phyloP scores from a whole-genome alignment of 2,329 filamentous ascomycete species.

The Alternaria tenuissima region DNA sequence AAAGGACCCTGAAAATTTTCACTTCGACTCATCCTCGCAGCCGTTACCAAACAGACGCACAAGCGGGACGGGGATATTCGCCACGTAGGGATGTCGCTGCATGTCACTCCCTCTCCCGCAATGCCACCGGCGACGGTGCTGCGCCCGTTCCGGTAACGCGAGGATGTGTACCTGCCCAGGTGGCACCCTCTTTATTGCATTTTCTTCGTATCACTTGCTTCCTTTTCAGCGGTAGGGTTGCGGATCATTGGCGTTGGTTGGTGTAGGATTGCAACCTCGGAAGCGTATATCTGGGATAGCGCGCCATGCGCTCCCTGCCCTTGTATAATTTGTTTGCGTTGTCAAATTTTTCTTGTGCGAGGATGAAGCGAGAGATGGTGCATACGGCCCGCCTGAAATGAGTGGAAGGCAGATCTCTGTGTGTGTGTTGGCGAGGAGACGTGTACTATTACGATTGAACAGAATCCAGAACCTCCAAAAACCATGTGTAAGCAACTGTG shows the following conservation, averaged over 20 bases:
- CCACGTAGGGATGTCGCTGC: conserved; percentile 29
- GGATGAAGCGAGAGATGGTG: conserved; percentile 21
- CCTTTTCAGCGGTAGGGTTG: conserved; percentile 11
- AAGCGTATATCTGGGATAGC: conserved; percentile 2
- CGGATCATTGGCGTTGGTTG: conserved; percentile 15
- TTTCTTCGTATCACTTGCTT: conserved; percentile 13
- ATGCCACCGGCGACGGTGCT: neutral
- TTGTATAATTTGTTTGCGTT: conserved; percentile 12
- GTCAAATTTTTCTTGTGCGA: conserved; percentile 18
- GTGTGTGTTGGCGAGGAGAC: conserved; percentile 3
- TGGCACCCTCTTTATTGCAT: conserved; percentile 9
- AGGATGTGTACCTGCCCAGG: conserved; percentile 5
- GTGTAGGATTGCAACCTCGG: conserved; percentile 1
- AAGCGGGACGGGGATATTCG: conserved; percentile 37
- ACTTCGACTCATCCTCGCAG: conserved; percentile 23
- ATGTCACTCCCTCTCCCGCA: conserved; percentile 8
- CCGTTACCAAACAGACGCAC: conserved; percentile 6
- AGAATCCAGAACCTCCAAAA: conserved; percentile 8
- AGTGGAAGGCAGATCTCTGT: neutral
- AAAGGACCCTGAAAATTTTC: conserved; percentile 21
- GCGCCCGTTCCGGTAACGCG: conserved; percentile 5
- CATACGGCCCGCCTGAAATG: conserved; percentile 1
- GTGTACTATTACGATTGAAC: conserved; percentile 20
- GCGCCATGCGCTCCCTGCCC: conserved; percentile 9
- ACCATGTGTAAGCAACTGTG: neutral